Base-by-base conservation (phyloP, 495 filamentous ascomycete species). In the Recurvomyces mirabilis region DNA sequence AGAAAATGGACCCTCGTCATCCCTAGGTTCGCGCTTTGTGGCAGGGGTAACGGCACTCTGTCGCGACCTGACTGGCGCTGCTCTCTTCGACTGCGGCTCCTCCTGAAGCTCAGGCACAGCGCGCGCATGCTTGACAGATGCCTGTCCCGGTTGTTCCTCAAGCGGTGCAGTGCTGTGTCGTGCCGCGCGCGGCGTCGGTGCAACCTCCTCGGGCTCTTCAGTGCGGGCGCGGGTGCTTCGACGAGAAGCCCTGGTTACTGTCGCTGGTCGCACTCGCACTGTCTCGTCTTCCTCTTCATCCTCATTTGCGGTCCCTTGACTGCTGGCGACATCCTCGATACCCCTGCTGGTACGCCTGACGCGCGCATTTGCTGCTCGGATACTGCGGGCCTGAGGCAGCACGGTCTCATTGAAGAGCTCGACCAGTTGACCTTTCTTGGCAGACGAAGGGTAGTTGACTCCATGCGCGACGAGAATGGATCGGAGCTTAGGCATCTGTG, bases 401-500 rank as follows among this genome's bases (percentile, higher is more conserved):
- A 98, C 72, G 44, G 89, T 69, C 30, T 83, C 69, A 53, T 82
- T 79, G 60, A 98, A 85, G 21, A 96, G 69, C 3, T 81, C 75
- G 42, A 98, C 66, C 30, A 98, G 78, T 51, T 94, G 79, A 1
- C 76, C 63, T 66, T 98, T 98, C 64, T 95, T 96, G 25, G 82
- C 78, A 38, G 87, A 75, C 6, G 85, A 75, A 0, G 87, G 79
- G 63, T 94, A 96, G 11, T 77, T 55, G 46, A 95, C 68, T 59
- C 85, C 80, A 64, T 98, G 81, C 42, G 76, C 79, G 51, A 96
- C 79, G 23, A 98, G 78, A 48, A 95, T 89, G 17, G 81, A 83
- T 34, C 91, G 83, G 43, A 98, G 72, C 26, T 79, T 78, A 30
- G 89, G 84, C 21, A 94, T 76, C 4, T n/a, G n/a, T n/a, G n/a